Conservation (phyloP, 805 yeast species). For the Saccharomycopsis sp. region DNA sequence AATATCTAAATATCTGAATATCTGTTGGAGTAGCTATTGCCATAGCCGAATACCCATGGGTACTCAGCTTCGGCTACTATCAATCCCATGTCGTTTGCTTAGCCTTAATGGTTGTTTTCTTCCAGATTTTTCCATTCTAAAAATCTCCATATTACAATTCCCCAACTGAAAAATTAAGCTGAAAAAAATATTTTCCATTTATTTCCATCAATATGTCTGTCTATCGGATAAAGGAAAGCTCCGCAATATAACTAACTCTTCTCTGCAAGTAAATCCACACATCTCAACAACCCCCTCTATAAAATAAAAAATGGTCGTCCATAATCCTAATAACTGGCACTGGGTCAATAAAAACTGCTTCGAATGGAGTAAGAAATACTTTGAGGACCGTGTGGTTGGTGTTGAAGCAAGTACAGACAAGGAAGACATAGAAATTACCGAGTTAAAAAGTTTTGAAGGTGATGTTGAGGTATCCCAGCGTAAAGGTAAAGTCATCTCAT, state of each 20-base stretch:
- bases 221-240: too few species aligned
- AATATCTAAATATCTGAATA: too few species aligned
- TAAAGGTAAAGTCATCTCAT: slow-evolving; percentile 89
- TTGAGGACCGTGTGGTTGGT: slow-evolving; percentile 53
- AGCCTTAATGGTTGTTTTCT: not conserved
- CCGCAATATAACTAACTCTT: too few species aligned
- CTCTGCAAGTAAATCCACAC: too few species aligned
- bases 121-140: not conserved
- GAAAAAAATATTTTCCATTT: too few species aligned
- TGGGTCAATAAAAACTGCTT: slow-evolving; percentile 98
- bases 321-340: slow-evolving; percentile 99
- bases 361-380: slow-evolving; percentile 80
- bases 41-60: too few species aligned
- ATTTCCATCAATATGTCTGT: too few species aligned
- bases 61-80: too few species aligned
- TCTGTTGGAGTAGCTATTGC: too few species aligned
- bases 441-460: slow-evolving; percentile 69
- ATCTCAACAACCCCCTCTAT: too few species aligned
- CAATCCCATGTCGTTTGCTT: not conserved
- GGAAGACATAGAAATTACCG: slow-evolving; percentile 34
- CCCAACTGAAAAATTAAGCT: too few species aligned
- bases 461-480: slow-evolving; percentile 97
- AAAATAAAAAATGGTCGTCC: slow-evolving; percentile 66
- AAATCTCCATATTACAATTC: too few species aligned
- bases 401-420: slow-evolving; percentile 28